Base-by-base conservation (phyloP, 164 flowering plant genomes). In the Tinospora cordifolia region DNA sequence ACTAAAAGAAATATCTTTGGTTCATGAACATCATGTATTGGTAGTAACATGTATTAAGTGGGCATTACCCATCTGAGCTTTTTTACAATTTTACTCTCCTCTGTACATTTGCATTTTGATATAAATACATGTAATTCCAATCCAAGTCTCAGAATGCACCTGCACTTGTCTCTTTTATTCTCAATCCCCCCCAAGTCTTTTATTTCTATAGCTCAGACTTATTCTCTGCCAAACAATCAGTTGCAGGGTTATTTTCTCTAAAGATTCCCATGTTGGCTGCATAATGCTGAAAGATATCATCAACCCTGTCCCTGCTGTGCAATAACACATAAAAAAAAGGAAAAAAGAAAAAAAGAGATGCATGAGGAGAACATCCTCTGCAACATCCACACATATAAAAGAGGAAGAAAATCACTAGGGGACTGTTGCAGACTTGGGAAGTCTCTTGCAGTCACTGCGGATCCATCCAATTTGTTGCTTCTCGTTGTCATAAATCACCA, bases 401-500 rank as follows among this genome's bases (percentile, higher is more conserved):
- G 78, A 74, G 71, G 62, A 78, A 80, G 72, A 49, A 81, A 73
- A 62, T 68, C 67, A 78, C n/a, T 69, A 71, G 73, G 71, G 60
- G 67, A 57, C 27, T 67, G 78, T 69, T 88, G 85, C 83, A 75
- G 83, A 93, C 96, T 82, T 88, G 47, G 92, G 90, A 74, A 84
- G 84, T 75, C 78, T 83, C 71, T 84, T 71, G 77, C 98, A 94
- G 71, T 92, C 78, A 67, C 87, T 77, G 27, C 82, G 69, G 38
- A 68, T 60, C 99, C 97, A 94, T 74, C 99, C 97, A 19, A 94
- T 82, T 76, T 70, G 86, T 69, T 82, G 82, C 64, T 79, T 84
- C 75, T 90, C 97, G 25, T 85, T 86, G 83, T 94, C 92, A 34
- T 92, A 90, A 24, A 92, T 77, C 74, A 94, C 87, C 84, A 92